phyloP scores from a whole-genome alignment of 805 yeast species.

The Wickerhamomyces bisporus region DNA sequence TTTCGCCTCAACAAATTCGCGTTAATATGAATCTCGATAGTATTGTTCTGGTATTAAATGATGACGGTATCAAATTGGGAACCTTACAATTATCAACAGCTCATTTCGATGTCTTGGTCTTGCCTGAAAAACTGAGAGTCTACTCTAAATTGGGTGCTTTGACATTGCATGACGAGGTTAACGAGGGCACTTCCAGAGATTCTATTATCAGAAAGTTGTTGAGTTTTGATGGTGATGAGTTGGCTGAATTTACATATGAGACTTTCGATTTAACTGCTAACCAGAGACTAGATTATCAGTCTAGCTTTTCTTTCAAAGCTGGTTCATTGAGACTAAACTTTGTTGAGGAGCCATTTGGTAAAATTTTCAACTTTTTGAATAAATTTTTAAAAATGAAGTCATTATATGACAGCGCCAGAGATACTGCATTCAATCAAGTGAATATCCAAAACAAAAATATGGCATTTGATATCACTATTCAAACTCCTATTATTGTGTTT shows the following conservation, averaged over 20 bases:
- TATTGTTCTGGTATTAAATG: slow-evolving; percentile 69
- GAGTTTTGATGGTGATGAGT: slow-evolving; percentile 72
- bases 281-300: slow-evolving; percentile 41
- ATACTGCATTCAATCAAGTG: slow-evolving; percentile 82
- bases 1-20: slow-evolving; percentile 69
- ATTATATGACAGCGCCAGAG: slow-evolving; percentile 84
- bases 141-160: slow-evolving; percentile 72
- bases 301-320: slow-evolving; percentile 56
- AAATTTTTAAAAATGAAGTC: slow-evolving; percentile 82
- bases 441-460: slow-evolving; percentile 53
- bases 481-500: slow-evolving; percentile 80
- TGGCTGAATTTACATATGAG: slow-evolving; percentile 81
- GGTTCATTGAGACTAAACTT: slow-evolving; percentile 76
- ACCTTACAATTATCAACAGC: slow-evolving; percentile 75
- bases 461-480: slow-evolving; percentile 64
- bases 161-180: slow-evolving; percentile 69
- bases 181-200: slow-evolving; percentile 53
- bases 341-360: slow-evolving; percentile 73
- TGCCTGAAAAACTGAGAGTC: slow-evolving; percentile 76
- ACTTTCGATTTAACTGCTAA: slow-evolving; percentile 61
- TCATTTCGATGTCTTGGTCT: slow-evolving; percentile 52
- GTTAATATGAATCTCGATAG: slow-evolving; percentile 68
- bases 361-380: slow-evolving; percentile 59
- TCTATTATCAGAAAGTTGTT: slow-evolving; percentile 61
- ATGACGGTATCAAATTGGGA: slow-evolving; percentile 77